A percentile compares a stretch with the other conserved stretches of the same genome.
These are phyloP conservation scores for Phialemonium atrogriseum DNA, from an alignment of 2,329 filamentous ascomycete species.

Conservation along the genomic window DNA sequence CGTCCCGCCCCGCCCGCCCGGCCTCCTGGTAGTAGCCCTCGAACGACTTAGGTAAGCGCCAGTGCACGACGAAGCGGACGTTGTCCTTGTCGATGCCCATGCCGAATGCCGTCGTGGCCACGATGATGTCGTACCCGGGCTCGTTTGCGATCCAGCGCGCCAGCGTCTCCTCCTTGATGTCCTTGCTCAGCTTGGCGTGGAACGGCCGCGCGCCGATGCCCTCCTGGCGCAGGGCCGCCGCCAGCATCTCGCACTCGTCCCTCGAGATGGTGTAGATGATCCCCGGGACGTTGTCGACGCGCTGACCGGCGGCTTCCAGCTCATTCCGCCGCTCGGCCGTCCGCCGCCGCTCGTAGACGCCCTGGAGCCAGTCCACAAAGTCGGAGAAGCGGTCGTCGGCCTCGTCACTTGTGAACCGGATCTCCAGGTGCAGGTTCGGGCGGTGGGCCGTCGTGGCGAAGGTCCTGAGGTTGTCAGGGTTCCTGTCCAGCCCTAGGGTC, in stretches of 20 bases:
- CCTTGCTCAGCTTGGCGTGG: slow-evolving; percentile 59
- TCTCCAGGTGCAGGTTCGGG: slow-evolving; percentile 83
- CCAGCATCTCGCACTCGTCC: slow-evolving; percentile 65
- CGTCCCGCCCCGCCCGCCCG: slow-evolving; percentile 82
- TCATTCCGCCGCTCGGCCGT: slow-evolving; percentile 50
- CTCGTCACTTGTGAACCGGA: slow-evolving; percentile 73
- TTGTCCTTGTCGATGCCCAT: slow-evolving; percentile 98
- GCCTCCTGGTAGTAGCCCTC: slow-evolving; percentile 97
- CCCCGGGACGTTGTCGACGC: slow-evolving; percentile 58
- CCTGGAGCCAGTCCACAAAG: slow-evolving; percentile 68
- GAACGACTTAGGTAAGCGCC: slow-evolving; percentile 88
- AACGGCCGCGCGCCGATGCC: slow-evolving; percentile 68
- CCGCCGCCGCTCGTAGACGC: slow-evolving; percentile 63
- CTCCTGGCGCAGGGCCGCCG: slow-evolving; percentile 54
- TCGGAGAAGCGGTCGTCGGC: slow-evolving; percentile 63
- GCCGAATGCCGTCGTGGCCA: slow-evolving; percentile 91
- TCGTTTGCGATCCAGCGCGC: slow-evolving; percentile 64
- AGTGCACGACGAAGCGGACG: slow-evolving; percentile 90
- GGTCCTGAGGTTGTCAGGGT: slow-evolving; percentile 51
- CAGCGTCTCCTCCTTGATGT: slow-evolving; percentile 64
- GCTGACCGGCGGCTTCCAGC: slow-evolving; percentile 43
- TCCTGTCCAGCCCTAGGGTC: slow-evolving; percentile 59
- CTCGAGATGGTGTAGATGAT: slow-evolving; percentile 75
- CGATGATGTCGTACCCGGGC: slow-evolving; percentile 79
- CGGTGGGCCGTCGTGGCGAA: slow-evolving; percentile 81